phyloP scores from a whole-genome alignment of 305 asterid species.

The Rubia peregrina region DNA sequence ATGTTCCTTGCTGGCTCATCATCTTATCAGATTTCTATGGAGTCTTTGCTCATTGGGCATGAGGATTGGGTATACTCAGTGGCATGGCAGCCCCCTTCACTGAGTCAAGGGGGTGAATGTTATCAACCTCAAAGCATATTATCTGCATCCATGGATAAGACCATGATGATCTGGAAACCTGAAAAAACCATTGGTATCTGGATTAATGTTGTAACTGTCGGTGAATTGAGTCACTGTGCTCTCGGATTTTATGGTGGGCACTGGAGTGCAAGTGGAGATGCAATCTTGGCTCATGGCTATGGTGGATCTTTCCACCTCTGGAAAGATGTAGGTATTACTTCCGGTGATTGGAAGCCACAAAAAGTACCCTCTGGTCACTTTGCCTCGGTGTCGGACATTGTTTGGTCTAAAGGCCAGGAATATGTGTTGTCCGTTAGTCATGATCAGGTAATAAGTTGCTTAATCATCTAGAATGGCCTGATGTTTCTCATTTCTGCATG shows the following conservation, averaged over 20 bases:
- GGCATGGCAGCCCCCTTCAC: slow-evolving; percentile 89
- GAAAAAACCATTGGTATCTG: slow-evolving; percentile 91
- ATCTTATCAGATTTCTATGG: slow-evolving; percentile 74
- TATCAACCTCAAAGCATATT: slow-evolving; percentile 81
- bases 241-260: slow-evolving; percentile 94
- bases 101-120: slow-evolving; percentile 36
- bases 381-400: slow-evolving; percentile 74
- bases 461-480: slow-evolving; percentile 1
- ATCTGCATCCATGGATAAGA: slow-evolving; percentile 97
- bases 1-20: slow-evolving; percentile 52
- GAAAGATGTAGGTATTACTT: slow-evolving; percentile 66
- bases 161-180: slow-evolving; percentile 99
- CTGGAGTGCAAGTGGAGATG: slow-evolving; percentile 71
- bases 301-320: slow-evolving; percentile 93
- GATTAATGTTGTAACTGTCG: slow-evolving; percentile 94
- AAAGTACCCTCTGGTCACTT: slow-evolving; percentile 97
- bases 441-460: slow-evolving; percentile 66
- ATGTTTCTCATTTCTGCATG: slow-evolving; percentile 1
- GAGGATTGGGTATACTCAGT: slow-evolving; percentile 99
- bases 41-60: slow-evolving; percentile 90
- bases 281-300: slow-evolving; percentile 92
- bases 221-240: slow-evolving; percentile 92
- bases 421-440: slow-evolving; percentile 86
- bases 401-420: slow-evolving; percentile 74
- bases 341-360: slow-evolving; percentile 92